Evolutionary conservation across 1,139 yeast genomes (phyloP), one percentile per base, ranked within the genome.

Genomic region (Debaryomyces fabryi): DNA sequence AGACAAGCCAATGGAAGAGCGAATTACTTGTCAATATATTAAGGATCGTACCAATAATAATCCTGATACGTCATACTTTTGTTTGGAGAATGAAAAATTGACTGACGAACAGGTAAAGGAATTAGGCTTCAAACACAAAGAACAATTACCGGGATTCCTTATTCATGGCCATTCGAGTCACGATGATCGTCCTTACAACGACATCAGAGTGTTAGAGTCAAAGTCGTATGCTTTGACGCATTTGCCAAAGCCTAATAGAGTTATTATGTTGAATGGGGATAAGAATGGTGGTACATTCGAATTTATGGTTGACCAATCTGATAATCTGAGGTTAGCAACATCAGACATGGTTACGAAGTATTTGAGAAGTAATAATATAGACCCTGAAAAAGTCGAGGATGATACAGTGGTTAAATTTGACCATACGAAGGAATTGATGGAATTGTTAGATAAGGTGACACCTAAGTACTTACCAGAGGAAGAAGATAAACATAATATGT

Each of bases 181-280:
- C 42, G 65, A 60, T 38, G 64, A 66, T 52, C 49, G 65, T 38
- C 64, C 68, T 5, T 60, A 50, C 41, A 67, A 68, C 50, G 68
- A 63, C 40, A 54, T 61, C 23, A 52, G 74, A 41, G 59, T 65
- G 15, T 51, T 67, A 39, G 68, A 68, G 55, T 68, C 67, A 12
- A 67, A 62, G 48, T 57, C 62, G 15, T 64, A 67, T 51, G 64
- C 65, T 9, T 53, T 66, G 52, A 58, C 72, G 4, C 62, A 68
- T 49, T 53, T 69, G 21, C 66, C 69, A 3, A 64, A 62, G 34
- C 76, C 76, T 1, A 56, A 57, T 37, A 57, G 62, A 51, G 74
- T 70, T 29, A 58, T 71, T 4, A 58, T 71, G 1, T 57, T 71
- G 41, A 64, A 58, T 42, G 62, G 58, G 16, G 53, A 45, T 33